A percentile compares a stretch with the other conserved stretches of the same genome.
phyloP scores from a whole-genome alignment of 1,284 basidiomycete species.

The Sanghuangporus sanghuang region DNA sequence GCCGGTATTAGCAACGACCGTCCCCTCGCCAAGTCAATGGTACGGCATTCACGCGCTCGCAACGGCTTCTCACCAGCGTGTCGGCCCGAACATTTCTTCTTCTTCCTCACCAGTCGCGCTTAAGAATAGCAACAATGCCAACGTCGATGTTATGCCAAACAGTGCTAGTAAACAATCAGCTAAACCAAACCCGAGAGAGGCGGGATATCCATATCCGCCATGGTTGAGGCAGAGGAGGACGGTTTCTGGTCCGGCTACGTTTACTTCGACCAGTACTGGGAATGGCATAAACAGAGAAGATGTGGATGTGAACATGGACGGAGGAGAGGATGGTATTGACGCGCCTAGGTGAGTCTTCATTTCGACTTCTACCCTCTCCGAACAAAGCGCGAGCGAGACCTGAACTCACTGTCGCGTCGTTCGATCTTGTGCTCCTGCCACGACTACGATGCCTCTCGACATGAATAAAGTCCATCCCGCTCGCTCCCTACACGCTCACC shows the following conservation, averaged over 20 bases:
- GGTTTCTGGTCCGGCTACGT: slow-evolving; percentile 1
- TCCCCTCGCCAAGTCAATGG: not conserved
- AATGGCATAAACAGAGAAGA: not conserved
- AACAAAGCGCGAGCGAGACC: too few species aligned
- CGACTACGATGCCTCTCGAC: not conserved
- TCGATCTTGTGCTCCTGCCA: too few species aligned
- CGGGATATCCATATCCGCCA: slow-evolving; percentile 3
- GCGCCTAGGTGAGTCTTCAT: not conserved
- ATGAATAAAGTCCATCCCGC: not conserved
- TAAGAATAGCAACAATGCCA: not conserved
- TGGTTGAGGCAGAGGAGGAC: not conserved
- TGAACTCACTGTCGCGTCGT: too few species aligned
- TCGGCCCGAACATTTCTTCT: not conserved
- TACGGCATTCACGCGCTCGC: slow-evolving; percentile 5
- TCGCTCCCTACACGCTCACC: slow-evolving; percentile 1
- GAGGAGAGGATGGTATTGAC: not conserved
- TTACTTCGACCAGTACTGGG: not conserved
- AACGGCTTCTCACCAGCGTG: not conserved
- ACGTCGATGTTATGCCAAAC: not conserved
- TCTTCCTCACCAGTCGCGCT: not conserved
- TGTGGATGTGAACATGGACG: too few species aligned
- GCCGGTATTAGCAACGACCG: not conserved
- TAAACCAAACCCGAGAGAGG: not conserved
- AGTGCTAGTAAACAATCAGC: not conserved
- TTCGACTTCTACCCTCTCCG: not conserved